These are phyloP conservation scores for Salix arbutifolia DNA, from an alignment of 345 rosid species.

Conservation along the genomic window DNA sequence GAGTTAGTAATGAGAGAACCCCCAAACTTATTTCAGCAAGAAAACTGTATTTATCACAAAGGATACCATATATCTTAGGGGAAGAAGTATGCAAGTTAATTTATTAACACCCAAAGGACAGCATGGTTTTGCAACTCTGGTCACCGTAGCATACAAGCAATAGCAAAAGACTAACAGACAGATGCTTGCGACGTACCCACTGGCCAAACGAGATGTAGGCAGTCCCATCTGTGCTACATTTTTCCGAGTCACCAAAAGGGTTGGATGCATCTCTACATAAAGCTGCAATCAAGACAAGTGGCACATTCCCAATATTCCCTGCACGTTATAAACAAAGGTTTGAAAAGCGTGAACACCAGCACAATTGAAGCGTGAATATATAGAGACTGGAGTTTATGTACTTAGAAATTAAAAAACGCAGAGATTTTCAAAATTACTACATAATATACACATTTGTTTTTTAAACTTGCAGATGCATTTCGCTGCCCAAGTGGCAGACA, in stretches of 20 bases:
- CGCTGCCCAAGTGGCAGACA: background rate
- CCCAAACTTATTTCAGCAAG: background rate
- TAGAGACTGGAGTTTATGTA: background rate
- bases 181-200: constrained; percentile 55
- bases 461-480: background rate
- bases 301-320: constrained; percentile 98
- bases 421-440: background rate
- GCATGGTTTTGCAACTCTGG: background rate
- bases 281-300: constrained; percentile 92
- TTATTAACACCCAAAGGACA: background rate
- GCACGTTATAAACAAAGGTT: constrained; percentile 17
- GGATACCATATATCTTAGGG: background rate
- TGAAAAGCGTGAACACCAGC: background rate
- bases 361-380: background rate
- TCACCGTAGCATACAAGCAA: background rate
- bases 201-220: constrained; percentile 99
- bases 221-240: constrained; percentile 80
- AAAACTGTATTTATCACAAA: background rate
- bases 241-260: constrained; percentile 84
- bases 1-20: background rate
- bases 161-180: background rate
- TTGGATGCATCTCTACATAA: constrained; percentile 75
- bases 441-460: background rate
- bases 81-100: background rate
- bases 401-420: background rate